Percentiles rank a stretch among this genome's conserved stretches.
Evolutionary conservation across 768 basidiomycete genomes (phyloP).

Genomic region (Podaxis sp.): DNA sequence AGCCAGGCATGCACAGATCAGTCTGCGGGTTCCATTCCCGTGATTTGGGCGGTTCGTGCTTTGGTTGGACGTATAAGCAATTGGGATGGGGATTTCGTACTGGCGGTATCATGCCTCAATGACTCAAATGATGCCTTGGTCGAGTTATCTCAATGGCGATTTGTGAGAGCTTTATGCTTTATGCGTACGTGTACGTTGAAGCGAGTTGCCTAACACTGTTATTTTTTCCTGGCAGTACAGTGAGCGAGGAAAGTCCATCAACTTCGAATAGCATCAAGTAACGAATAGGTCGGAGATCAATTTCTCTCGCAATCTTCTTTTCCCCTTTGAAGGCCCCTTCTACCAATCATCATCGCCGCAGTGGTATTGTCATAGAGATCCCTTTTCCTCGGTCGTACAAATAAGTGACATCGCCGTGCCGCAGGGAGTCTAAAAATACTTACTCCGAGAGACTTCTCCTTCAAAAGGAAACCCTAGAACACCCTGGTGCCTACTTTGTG

Average conservation of each 20-base stretch:
- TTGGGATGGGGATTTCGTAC: constrained; percentile 35
- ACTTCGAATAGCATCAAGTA: neutral
- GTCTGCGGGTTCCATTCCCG: constrained; percentile 31
- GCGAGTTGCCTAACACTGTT: neutral
- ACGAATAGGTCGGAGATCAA: neutral
- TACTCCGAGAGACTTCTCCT: neutral
- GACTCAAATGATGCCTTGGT: neutral
- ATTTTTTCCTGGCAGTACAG: neutral
- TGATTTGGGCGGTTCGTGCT: constrained; percentile 29
- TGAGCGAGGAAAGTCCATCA: too few species aligned
- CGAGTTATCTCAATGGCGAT: neutral
- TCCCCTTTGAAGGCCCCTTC: neutral
- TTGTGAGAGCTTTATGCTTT: neutral
- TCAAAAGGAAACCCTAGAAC: neutral
- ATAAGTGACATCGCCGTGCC: neutral
- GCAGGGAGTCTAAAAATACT: neutral
- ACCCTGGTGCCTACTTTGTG: neutral
- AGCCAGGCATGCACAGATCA: constrained; percentile 38
- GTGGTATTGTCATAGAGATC: neutral
- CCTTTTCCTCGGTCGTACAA: neutral
- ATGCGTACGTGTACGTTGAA: neutral
- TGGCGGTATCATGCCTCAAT: constrained; percentile 26
- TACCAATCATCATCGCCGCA: neutral
- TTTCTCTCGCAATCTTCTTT: neutral
- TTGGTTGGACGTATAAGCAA: constrained; percentile 38